phyloP scores from a whole-genome alignment of 2,329 filamentous ascomycete genomes.

The Colletotrichum magnum region DNA sequence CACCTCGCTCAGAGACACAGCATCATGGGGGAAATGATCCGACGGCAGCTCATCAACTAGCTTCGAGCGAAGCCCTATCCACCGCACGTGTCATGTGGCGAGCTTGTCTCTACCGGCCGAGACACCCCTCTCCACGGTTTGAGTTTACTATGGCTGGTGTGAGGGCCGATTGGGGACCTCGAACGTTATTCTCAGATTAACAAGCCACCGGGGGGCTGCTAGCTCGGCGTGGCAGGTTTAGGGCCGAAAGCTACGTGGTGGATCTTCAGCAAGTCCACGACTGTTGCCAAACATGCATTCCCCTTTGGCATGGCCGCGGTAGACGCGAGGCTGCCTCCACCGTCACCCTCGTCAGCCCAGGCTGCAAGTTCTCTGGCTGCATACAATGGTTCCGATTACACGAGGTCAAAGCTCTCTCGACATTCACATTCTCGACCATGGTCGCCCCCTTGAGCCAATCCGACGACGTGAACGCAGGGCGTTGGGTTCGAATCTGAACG shows the following conservation, averaged over 20 bases:
- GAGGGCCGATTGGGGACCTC: slow-evolving; percentile 16
- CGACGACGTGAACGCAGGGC: slow-evolving; percentile 39
- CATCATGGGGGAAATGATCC: slow-evolving; percentile 34
- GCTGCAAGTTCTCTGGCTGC: slow-evolving; percentile 35
- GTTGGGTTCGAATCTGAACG: slow-evolving; percentile 44
- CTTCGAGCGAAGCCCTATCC: slow-evolving; percentile 31
- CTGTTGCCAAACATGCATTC: slow-evolving; percentile 30
- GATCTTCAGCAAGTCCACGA: slow-evolving; percentile 28
- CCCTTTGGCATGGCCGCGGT: slow-evolving; percentile 14
- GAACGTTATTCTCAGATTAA: slow-evolving; percentile 28
- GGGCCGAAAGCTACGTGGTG: slow-evolving; percentile 36
- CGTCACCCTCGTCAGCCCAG: slow-evolving; percentile 30
- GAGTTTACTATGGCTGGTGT: slow-evolving; percentile 7
- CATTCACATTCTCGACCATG: slow-evolving; percentile 10
- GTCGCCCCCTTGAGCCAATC: slow-evolving; percentile 34
- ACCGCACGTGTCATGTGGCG: slow-evolving; percentile 38
- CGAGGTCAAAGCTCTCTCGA: slow-evolving; percentile 19
- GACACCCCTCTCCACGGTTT: slow-evolving; percentile 27
- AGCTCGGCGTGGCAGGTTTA: slow-evolving; percentile 28
- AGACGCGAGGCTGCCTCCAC: slow-evolving; percentile 28
- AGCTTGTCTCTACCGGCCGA: slow-evolving; percentile 33
- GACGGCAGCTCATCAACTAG: slow-evolving; percentile 29
- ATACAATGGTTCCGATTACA: slow-evolving; percentile 32
- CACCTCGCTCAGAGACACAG: slow-evolving; percentile 9
- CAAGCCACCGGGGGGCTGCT: slow-evolving; percentile 25